Base-by-base conservation (phyloP, 2,329 filamentous ascomycete genomes). In the Monosporascus sp. region DNA sequence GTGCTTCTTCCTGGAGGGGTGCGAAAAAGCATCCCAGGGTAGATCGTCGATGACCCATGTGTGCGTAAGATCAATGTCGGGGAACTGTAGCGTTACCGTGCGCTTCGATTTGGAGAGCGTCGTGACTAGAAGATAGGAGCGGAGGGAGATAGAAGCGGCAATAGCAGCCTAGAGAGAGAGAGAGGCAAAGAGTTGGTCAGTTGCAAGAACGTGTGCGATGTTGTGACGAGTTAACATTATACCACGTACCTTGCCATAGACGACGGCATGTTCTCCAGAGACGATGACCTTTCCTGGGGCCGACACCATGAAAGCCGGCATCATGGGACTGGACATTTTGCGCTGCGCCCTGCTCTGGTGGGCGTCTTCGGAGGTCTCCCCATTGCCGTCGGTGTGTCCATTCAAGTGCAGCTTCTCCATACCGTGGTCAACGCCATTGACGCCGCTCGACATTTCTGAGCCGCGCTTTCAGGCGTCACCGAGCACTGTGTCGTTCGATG, bases 241-340 rank as follows among this genome's bases (percentile, higher is more conserved):
- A 45, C 38, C 38, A 55, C 73, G 52, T 74, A 89, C 88, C 82
- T 97, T 97, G 67, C 92, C 92, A 68, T 99, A 85, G 20, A 99
- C 94, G n/a, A 97, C 94, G 2, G 94, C 89, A 75, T 99, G 94
- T 72, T 99, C 94, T 61, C 94, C 94, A 74, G 93, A 97, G 51
- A 97, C 90, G 70, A 99, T 99, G 67, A 97, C 94, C 71, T 99
- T 99, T 59, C 93, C 95, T 0, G 94, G 94, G 2, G 95, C 93
- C 17, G 94, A 97, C 53, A 97, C 92, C 89, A 99, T 96, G 70
- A 99, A 99, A 56, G 92, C 78, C 44, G 93, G 92, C 73, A 94
- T 84, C 83, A 87, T 83, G 3, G 84, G 84, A 52, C 74, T 82
- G 11, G 83, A 86, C 56, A 77, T 72, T 62, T 82, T 86, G 68